Evolutionary conservation across 2,329 filamentous ascomycete species (phyloP).

Genomic region (Cladosporium halotolerans): DNA sequence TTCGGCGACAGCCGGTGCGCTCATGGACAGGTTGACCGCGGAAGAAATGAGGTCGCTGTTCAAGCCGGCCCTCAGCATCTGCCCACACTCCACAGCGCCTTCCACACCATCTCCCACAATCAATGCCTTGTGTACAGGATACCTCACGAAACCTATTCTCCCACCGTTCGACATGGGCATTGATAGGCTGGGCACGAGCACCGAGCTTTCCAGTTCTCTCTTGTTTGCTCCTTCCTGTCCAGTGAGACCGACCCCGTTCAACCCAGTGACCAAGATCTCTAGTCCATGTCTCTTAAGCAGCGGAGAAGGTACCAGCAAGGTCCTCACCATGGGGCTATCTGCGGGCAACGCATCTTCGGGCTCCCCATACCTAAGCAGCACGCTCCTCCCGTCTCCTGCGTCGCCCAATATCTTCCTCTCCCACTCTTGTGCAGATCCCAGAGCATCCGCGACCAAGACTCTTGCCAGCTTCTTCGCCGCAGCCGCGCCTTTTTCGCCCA

Average conservation of each 20-base stretch:
- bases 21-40: conserved; percentile 52
- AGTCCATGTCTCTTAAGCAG: conserved; percentile 55
- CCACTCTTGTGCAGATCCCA: conserved; percentile 37
- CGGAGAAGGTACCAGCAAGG: conserved; percentile 59
- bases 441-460: conserved; percentile 47
- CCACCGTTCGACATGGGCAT: conserved; percentile 60
- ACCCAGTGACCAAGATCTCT: conserved; percentile 55
- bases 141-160: conserved; percentile 60
- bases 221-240: conserved; percentile 21
- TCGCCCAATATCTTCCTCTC: conserved; percentile 36
- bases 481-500: conserved; percentile 29
- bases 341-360: conserved; percentile 41
- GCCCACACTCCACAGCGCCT: conserved; percentile 53
- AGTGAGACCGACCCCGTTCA: conserved; percentile 40
- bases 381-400: conserved; percentile 30
- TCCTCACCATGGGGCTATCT: conserved; percentile 49
- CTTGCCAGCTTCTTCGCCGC: conserved; percentile 61
- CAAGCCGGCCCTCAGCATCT: conserved; percentile 30
- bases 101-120: conserved; percentile 67
- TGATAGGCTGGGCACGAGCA: conserved; percentile 69
- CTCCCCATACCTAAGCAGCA: conserved; percentile 47
- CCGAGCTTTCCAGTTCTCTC: conserved; percentile 51
- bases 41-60: conserved; percentile 41
- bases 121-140: conserved; percentile 77
- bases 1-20: conserved; percentile 35